Conservation (phyloP, 148 eudicot species). For the Hydrangea macrophylla region DNA sequence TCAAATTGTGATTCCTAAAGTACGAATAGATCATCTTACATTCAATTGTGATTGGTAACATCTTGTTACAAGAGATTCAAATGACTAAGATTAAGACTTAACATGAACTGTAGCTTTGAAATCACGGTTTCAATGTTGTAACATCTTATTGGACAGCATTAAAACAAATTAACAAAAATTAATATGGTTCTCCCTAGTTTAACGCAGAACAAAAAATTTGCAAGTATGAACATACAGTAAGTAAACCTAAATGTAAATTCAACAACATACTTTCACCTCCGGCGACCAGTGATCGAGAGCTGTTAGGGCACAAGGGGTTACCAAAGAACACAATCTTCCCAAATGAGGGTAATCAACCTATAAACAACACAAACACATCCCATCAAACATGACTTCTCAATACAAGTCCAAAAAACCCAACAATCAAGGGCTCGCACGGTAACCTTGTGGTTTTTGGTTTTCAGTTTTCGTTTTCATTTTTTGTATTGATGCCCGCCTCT, state of each 20-base stretch:
- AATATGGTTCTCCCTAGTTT: background rate
- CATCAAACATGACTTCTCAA: no score
- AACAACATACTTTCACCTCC: constrained; percentile 71
- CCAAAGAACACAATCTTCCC: constrained; percentile 58
- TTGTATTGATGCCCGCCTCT: no score
- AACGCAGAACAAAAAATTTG: background rate
- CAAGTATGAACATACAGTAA: background rate
- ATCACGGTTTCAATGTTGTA: background rate
- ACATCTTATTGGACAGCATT: no score
- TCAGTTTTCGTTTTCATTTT: no score
- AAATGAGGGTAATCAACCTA: constrained; percentile 58
- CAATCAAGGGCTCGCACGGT: no score
- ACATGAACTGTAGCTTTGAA: background rate
- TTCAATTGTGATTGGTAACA: no score
- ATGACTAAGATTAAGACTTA: background rate
- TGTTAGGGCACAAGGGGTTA: constrained; percentile 80
- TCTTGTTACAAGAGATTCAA: no score
- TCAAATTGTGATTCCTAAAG: no score
- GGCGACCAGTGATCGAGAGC: constrained; percentile 98
- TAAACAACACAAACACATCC: constrained; percentile 8
- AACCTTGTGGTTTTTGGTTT: no score
- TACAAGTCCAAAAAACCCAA: no score
- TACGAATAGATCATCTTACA: no score
- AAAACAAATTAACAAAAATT: no score
- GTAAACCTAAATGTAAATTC: background rate